Evolutionary conservation across 208 protist species (phyloP).

Genomic region (Crithidia mellificae): DNA sequence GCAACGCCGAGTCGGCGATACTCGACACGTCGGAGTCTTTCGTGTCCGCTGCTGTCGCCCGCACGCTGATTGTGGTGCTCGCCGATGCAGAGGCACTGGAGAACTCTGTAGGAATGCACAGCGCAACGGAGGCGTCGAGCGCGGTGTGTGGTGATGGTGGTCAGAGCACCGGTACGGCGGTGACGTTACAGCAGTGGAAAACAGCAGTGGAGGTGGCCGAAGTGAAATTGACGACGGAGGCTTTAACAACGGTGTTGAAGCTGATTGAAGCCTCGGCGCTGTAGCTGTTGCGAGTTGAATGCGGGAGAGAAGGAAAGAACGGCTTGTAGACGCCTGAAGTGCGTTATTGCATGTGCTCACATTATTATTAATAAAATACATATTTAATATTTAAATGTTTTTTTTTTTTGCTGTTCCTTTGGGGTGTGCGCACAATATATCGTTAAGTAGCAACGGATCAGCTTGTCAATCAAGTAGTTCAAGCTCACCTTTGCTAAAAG

Average conservation of each 20-base stretch:
- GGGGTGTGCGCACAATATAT: too few species aligned
- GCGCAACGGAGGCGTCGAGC: neutral
- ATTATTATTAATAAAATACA: too few species aligned
- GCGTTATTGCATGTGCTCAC: too few species aligned
- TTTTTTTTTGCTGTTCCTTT: too few species aligned
- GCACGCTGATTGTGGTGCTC: constrained; percentile 9
- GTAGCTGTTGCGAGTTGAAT: neutral
- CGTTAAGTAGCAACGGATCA: too few species aligned
- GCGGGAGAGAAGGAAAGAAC: neutral
- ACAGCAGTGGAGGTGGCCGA: constrained; percentile 25
- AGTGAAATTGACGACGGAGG: neutral
- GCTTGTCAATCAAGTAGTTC: too few species aligned
- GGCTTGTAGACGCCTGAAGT: too few species aligned
- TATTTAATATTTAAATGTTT: too few species aligned
- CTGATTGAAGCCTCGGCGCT: constrained; percentile 27
- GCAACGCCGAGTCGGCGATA: neutral
- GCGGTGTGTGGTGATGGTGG: too few species aligned
- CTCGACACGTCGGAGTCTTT: constrained; percentile 25
- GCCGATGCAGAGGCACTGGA: neutral
- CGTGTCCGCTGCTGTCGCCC: constrained; percentile 25
- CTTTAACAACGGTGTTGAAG: neutral
- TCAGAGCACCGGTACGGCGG: neutral
- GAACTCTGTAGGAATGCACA: neutral
- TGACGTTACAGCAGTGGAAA: constrained; percentile 24
- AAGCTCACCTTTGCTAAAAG: too few species aligned